Conservation (phyloP, 768 basidiomycete species). For the Lyophyllum shimeji region DNA sequence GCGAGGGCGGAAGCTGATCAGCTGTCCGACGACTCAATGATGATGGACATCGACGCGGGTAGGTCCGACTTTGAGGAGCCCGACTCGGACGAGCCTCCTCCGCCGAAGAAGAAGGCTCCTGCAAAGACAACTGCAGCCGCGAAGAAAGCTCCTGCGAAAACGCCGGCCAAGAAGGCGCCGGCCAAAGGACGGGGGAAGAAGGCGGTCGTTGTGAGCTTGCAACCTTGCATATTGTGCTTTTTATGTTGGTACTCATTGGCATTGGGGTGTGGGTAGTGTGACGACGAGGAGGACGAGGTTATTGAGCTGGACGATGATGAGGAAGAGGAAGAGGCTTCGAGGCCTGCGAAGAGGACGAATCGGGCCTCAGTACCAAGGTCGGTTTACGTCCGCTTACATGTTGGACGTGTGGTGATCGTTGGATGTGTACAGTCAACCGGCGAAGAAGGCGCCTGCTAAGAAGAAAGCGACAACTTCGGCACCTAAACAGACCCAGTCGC, state of each 20-base stretch:
- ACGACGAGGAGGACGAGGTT: constrained; percentile 51
- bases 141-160: constrained; percentile 33
- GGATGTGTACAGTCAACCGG: constrained; percentile 28
- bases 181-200: constrained; percentile 58
- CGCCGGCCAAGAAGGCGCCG: constrained; percentile 42
- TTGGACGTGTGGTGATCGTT: background rate
- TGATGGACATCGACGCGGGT: constrained; percentile 66
- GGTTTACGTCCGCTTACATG: constrained; percentile 7
- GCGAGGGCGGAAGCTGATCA: constrained; percentile 56
- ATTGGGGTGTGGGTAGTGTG: constrained; percentile 28
- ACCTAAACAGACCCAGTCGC: constrained; percentile 54
- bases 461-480: constrained; percentile 54
- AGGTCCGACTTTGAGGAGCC: constrained; percentile 55
- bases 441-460: constrained; percentile 42
- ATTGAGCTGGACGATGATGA: constrained; percentile 58
- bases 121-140: constrained; percentile 27
- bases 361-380: constrained; percentile 69
- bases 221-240: background rate
- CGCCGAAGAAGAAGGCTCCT: constrained; percentile 42
- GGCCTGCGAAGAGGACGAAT: constrained; percentile 54
- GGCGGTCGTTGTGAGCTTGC: constrained; percentile 31
- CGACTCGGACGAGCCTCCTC: constrained; percentile 43
- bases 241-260: constrained; percentile 2
- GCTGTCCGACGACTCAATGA: constrained; percentile 75
- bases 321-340: constrained; percentile 49